Base-by-base conservation (phyloP, 352 stramenopile genomes). In the Plasmopara halstedii region DNA sequence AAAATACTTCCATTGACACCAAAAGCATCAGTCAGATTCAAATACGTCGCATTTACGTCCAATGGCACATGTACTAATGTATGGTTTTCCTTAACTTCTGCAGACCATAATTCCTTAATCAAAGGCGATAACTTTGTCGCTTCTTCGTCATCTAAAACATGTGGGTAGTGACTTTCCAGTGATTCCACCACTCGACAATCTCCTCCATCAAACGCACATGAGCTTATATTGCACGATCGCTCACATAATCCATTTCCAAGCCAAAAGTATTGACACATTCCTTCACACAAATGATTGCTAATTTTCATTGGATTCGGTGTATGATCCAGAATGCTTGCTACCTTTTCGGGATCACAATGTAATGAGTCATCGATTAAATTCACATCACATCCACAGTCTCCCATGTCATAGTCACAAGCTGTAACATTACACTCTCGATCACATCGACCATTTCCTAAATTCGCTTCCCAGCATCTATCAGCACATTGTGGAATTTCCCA, bases 401-500 rank as follows among this genome's bases (percentile, higher is more conserved):
- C 93, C 61, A 91, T 88, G 55, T 98, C 93, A 45, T 84, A 98
- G 43, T 85, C 85, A 53, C 93, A 98, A 6, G 66, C 60, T 26
- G 69, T 81, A 27, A 78, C 79, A 41, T 97, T 95, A 58, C 93
- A 98, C 38, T 79, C 57, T 25, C 66, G 49, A 50, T 98, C 91
- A 56, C 91, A 97, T 6, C 72, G 58, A 17, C 79, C 83, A 64
- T 97, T 95, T 22, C 66, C 65, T 25, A 97, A 64, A 26, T 57
- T 77, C 9, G 46, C 54, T 9, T 92, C 73, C 60, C 58, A 70
- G 55, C 91, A 97, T n/a, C 74, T 67, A 2, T 64, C 47, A 9
- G 66, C 70, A 61, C 93, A 98, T 3, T 91, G 70, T 9, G 93
- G 93, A 23, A 96, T 80, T 57, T 97, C 86, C 93, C 93, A 98